Evolutionary conservation across 176 grass and related monocot species (phyloP).

Genomic region (Aegilops umbellulata): DNA sequence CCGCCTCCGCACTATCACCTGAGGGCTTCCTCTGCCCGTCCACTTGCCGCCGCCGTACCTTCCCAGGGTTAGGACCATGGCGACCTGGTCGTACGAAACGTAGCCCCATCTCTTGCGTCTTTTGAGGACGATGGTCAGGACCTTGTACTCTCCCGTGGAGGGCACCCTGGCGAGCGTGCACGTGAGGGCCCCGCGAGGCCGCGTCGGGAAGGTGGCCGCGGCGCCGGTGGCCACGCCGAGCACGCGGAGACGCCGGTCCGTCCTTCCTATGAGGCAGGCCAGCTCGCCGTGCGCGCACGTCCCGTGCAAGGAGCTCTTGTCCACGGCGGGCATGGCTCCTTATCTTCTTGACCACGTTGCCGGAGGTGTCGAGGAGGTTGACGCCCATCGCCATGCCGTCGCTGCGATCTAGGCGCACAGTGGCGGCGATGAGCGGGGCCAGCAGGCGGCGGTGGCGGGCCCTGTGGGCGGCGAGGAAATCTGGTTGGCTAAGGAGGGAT

Average conservation of each 20-base stretch:
- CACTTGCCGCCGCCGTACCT: background rate
- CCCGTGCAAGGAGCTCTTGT: background rate
- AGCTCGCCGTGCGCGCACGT: background rate
- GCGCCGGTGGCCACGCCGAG: background rate
- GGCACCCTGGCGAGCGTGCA: constrained; percentile 3
- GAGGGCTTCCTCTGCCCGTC: background rate
- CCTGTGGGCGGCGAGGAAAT: background rate
- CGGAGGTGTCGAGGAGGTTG: background rate
- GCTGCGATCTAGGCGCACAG: background rate
- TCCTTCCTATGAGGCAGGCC: background rate
- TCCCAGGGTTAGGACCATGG: background rate
- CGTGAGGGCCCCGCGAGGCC: background rate
- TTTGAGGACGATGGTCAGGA: background rate
- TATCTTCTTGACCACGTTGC: background rate
- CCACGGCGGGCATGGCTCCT: background rate
- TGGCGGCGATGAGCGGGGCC: background rate
- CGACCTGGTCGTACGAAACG: background rate
- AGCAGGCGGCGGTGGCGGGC: background rate
- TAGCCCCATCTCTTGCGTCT: fast-evolving
- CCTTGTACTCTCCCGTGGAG: background rate
- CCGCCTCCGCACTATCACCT: background rate
- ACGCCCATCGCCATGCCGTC: background rate
- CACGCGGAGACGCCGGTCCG: background rate
- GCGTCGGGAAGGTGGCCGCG: background rate
- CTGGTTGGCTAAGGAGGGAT: background rate